Percentiles rank a stretch among this genome's conserved stretches.
phyloP scores from a whole-genome alignment of 2,329 filamentous ascomycete genomes.

The Acarospora socialis region DNA sequence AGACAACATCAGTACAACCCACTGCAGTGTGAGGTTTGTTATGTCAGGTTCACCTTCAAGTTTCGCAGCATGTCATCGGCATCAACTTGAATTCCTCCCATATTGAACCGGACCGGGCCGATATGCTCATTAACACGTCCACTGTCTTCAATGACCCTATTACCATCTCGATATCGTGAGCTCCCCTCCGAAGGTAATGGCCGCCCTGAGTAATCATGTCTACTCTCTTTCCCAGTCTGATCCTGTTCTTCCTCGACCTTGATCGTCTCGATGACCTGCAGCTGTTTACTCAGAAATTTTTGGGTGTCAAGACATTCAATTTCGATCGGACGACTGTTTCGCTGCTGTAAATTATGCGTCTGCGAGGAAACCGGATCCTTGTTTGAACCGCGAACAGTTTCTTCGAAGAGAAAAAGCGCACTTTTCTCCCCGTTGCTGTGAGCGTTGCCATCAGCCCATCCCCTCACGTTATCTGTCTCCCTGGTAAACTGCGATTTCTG shows the following conservation, averaged over 20 bases:
- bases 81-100: conserved; percentile 93
- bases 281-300: conserved; percentile 59
- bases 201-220: background rate
- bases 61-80: conserved; percentile 84
- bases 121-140: conserved; percentile 59
- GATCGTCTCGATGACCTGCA: conserved; percentile 57
- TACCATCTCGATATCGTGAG: conserved; percentile 23
- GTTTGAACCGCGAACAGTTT: too few relatives aligned
- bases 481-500: conserved; percentile 17
- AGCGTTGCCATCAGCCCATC: too few relatives aligned
- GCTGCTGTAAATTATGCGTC: conserved; percentile 20
- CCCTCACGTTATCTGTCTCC: too few relatives aligned
- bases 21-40: too few relatives aligned
- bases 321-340: too few relatives aligned
- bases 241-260: conserved; percentile 39
- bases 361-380: conserved; percentile 7
- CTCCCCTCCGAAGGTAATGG: conserved; percentile 18
- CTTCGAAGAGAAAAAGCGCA: too few relatives aligned
- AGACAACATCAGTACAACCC: conserved; percentile 8
- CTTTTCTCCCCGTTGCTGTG: too few relatives aligned
- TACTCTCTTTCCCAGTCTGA: conserved; percentile 7
- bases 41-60: conserved; percentile 40
- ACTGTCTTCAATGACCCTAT: conserved; percentile 24
- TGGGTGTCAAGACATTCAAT: conserved; percentile 62
- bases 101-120: conserved; percentile 91